Percentiles rank a stretch among this genome's conserved stretches.
These are phyloP conservation scores for Entomortierella lignicola DNA, from an alignment of 192 early-diverging fungal genomes.

Conservation along the genomic window DNA sequence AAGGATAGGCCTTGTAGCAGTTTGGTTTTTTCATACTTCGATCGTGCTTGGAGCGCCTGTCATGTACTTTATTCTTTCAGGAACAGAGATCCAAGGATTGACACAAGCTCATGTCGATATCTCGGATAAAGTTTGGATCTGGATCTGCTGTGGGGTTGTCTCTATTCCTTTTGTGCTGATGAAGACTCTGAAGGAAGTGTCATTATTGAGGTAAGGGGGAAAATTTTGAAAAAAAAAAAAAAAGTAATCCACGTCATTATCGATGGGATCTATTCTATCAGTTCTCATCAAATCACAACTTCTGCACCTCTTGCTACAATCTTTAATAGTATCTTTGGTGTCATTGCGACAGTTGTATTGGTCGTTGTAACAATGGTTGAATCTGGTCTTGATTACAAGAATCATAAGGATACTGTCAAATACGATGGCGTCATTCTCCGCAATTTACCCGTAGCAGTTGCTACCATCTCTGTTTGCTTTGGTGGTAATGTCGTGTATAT, in stretches of 20 bases:
- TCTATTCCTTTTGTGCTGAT: slow-evolving; percentile 72
- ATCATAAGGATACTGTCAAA: slow-evolving; percentile 49
- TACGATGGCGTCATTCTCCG: slow-evolving; percentile 57
- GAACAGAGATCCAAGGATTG: slow-evolving; percentile 67
- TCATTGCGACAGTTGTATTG: slow-evolving; percentile 68
- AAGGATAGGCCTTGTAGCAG: slow-evolving; percentile 56
- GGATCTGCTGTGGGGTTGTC: slow-evolving; percentile 63
- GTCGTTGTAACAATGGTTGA: slow-evolving; percentile 67
- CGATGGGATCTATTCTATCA: no score
- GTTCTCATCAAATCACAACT: no score
- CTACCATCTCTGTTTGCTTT: slow-evolving; percentile 74
- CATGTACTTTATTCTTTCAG: slow-evolving; percentile 73
- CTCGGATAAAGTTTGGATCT: slow-evolving; percentile 64
- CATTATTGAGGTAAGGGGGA: slow-evolving; percentile 59
- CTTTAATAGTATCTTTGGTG: slow-evolving; percentile 66
- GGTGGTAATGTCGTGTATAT: slow-evolving; percentile 79
- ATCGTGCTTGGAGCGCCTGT: slow-evolving; percentile 64
- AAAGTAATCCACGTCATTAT: no score
- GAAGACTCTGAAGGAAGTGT: slow-evolving; percentile 77
- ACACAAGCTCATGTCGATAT: slow-evolving; percentile 56
- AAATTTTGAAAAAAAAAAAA: no score
- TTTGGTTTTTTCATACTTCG: slow-evolving; percentile 65
- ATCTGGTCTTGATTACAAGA: slow-evolving; percentile 60
- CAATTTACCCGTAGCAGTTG: slow-evolving; percentile 71
- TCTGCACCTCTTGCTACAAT: neutral